Conservation (phyloP, 306 rosid species). For the Gastrolobium bilobum region DNA sequence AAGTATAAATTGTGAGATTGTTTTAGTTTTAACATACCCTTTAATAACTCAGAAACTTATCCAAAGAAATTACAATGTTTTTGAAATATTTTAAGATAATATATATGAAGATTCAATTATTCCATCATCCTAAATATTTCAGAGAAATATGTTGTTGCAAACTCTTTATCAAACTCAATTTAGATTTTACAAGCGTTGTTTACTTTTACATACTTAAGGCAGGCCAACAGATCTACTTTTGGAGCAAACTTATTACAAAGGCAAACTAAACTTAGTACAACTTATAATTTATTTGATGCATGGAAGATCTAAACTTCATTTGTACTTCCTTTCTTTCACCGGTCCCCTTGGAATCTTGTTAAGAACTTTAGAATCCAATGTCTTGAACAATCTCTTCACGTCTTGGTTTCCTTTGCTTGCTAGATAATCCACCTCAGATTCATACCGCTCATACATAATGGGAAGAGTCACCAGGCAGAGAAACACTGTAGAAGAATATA, state of each 20-base stretch:
- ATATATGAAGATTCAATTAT: not conserved
- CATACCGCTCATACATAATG: conserved; percentile 66
- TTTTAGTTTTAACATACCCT: not conserved
- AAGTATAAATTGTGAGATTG: not conserved
- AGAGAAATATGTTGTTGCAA: conserved; percentile 7
- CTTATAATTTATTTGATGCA: conserved; percentile 3
- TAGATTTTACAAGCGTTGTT: not conserved
- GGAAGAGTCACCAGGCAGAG: conserved; percentile 59
- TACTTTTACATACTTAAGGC: not conserved
- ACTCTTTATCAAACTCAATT: not conserved
- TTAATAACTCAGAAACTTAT: not conserved
- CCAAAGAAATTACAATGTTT: not conserved
- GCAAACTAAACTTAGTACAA: conserved; percentile 14
- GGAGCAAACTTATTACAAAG: conserved; percentile 26
- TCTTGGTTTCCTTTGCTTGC: conserved; percentile 63
- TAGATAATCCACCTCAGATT: conserved; percentile 62
- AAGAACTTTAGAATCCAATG: conserved; percentile 61
- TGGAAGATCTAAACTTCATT: conserved; percentile 28
- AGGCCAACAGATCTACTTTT: not conserved
- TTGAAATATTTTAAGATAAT: not conserved
- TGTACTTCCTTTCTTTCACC: conserved; percentile 54
- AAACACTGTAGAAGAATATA: conserved; percentile 51
- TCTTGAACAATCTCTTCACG: conserved; percentile 52
- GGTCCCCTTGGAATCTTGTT: conserved; percentile 78
- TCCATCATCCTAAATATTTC: not conserved